A percentile compares a stretch with the other conserved stretches of the same genome.
phyloP scores from a whole-genome alignment of 257 asterid species.

The Capsicum rhomboideum region DNA sequence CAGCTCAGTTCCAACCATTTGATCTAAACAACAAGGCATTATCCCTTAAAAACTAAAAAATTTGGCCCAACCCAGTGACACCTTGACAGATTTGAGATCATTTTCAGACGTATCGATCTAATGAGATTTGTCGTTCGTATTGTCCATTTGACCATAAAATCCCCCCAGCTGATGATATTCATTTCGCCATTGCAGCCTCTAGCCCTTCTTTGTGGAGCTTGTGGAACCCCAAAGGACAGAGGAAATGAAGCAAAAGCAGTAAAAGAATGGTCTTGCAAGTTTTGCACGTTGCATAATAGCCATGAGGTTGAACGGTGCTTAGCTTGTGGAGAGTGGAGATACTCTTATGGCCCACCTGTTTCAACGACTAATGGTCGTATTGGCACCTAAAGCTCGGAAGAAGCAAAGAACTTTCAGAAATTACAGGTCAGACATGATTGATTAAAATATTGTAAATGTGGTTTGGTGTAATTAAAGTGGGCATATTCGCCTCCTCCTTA shows the following conservation, averaged over 20 bases:
- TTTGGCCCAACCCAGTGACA: neutral
- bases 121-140: neutral
- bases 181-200: conserved; percentile 29
- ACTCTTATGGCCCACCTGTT: conserved; percentile 70
- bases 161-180: neutral
- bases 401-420: neutral
- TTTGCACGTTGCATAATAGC: conserved; percentile 67
- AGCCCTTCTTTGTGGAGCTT: conserved; percentile 56
- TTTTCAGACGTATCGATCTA: neutral
- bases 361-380: conserved; percentile 29
- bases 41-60: neutral
- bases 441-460: neutral
- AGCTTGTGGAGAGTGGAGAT: conserved; percentile 90
- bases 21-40: neutral
- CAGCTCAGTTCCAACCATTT: neutral
- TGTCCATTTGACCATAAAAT: neutral
- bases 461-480: neutral
- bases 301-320: conserved; percentile 43
- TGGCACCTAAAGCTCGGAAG: conserved; percentile 29
- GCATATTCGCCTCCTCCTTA: neutral
- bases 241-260: conserved; percentile 13
- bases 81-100: neutral
- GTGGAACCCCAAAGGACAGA: conserved; percentile 40
- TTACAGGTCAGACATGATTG: neutral
- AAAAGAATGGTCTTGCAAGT: conserved; percentile 59